phyloP scores from a whole-genome alignment of 345 rosid genomes.

The Gossypium stocksii region DNA sequence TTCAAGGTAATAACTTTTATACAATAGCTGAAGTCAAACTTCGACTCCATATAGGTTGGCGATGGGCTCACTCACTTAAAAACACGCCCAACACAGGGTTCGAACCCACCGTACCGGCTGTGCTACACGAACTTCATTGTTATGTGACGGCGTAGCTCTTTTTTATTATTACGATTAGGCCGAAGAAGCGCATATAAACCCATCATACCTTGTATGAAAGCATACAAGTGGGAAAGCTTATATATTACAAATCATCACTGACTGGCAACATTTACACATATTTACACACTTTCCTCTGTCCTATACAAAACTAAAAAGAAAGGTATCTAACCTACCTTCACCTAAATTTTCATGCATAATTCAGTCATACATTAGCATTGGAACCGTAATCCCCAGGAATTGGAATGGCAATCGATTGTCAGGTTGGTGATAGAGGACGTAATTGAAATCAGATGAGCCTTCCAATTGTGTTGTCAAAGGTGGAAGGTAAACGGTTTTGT shows the following conservation, averaged over 20 bases:
- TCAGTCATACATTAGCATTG: conserved; percentile 14
- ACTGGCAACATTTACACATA: conserved; percentile 9
- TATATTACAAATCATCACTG: not conserved
- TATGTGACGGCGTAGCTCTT: too few species aligned
- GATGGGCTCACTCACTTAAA: too few species aligned
- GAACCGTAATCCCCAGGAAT: not conserved
- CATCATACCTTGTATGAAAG: not conserved
- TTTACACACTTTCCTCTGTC: conserved; percentile 16
- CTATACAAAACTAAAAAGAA: not conserved
- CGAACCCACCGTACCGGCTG: conserved; percentile 26
- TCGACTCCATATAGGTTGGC: too few species aligned
- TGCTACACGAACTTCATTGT: conserved; percentile 32
- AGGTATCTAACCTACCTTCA: not conserved
- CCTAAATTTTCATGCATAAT: not conserved
- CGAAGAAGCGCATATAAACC: not conserved
- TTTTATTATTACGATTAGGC: not conserved
- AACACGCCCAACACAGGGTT: too few species aligned
- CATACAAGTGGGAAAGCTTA: not conserved
- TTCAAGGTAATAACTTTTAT: too few species aligned
- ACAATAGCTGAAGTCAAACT: too few species aligned
- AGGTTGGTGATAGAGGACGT: conserved; percentile 18
- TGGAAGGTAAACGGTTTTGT: conserved; percentile 17
- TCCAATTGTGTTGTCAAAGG: conserved; percentile 34
- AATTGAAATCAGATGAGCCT: conserved; percentile 21
- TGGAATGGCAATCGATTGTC: not conserved